phyloP scores from a whole-genome alignment of 169 alveolate genomes.

The Plasmodium gallinaceum region DNA sequence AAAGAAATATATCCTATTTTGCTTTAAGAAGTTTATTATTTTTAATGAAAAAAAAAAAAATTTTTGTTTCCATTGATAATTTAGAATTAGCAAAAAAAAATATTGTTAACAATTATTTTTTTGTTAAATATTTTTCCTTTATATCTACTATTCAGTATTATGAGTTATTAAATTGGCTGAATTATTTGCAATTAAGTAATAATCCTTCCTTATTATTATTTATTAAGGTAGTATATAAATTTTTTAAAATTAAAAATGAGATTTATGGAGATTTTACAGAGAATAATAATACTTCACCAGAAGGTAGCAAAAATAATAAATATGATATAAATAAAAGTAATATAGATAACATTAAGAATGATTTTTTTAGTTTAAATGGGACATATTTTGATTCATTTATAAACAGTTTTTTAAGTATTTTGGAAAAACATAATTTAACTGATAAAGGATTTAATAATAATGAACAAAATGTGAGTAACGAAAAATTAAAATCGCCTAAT shows the following conservation, averaged over 20 bases:
- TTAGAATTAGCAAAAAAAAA: neutral
- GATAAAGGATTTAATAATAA: no score
- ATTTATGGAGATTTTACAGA: neutral
- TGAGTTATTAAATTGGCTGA: constrained; percentile 29
- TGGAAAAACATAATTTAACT: neutral
- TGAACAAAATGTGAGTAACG: neutral
- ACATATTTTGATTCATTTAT: constrained; percentile 20
- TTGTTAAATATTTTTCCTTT: constrained; percentile 19
- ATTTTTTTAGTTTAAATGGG: neutral
- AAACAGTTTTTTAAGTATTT: constrained; percentile 14
- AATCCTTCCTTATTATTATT: constrained; percentile 9
- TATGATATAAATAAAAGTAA: neutral
- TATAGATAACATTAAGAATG: neutral
- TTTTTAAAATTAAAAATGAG: constrained; percentile 14
- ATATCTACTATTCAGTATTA: constrained; percentile 18
- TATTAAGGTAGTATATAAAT: constrained; percentile 24
- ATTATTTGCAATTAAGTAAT: neutral
- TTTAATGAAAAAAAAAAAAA: constrained; percentile 34
- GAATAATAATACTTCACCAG: neutral
- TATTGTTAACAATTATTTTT: neutral
- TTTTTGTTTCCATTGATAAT: neutral
- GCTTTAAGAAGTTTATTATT: constrained; percentile 40
- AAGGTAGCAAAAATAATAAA: neutral
- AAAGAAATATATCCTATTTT: constrained; percentile 22
- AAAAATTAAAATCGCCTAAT: neutral